Conservation (phyloP, 305 asterid genomes). For the Solanum aculeatissimum region DNA sequence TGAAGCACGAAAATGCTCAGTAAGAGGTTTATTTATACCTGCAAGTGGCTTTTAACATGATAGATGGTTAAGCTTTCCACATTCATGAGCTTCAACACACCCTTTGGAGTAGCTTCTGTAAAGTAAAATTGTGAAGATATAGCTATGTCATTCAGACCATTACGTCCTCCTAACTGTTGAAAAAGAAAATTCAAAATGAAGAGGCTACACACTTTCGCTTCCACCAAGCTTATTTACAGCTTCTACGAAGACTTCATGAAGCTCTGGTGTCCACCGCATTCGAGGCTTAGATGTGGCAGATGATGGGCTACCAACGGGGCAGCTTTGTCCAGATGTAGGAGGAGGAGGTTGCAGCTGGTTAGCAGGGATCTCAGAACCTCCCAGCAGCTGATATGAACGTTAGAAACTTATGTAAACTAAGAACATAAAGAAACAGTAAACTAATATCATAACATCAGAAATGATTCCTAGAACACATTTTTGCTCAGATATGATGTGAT, state of each 20-base stretch:
- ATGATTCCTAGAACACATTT: neutral
- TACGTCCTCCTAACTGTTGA: neutral
- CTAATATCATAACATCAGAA: neutral
- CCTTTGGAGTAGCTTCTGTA: conserved; percentile 38
- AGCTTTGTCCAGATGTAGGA: conserved; percentile 16
- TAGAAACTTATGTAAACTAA: neutral
- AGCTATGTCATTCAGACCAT: neutral
- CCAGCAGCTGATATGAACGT: conserved; percentile 25
- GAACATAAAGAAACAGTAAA: neutral
- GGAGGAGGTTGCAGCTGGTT: conserved; percentile 15
- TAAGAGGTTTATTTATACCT: conserved; percentile 10
- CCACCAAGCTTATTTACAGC: conserved; percentile 91
- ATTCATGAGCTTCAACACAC: conserved; percentile 33
- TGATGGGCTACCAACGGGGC: conserved; percentile 29
- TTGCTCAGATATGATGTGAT: neutral
- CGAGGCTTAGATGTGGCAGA: conserved; percentile 42
- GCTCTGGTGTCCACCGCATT: conserved; percentile 95
- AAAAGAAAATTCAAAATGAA: neutral
- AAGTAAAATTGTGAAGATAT: neutral
- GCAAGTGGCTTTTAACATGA: conserved; percentile 42
- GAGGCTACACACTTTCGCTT: conserved; percentile 48
- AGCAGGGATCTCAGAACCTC: conserved; percentile 9
- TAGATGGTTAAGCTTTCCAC: conserved; percentile 33
- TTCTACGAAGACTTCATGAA: conserved; percentile 69
- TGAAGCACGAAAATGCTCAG: neutral